Evolutionary conservation across 768 basidiomycete genomes (phyloP).

Genomic region (Boletus tomentosulus): DNA sequence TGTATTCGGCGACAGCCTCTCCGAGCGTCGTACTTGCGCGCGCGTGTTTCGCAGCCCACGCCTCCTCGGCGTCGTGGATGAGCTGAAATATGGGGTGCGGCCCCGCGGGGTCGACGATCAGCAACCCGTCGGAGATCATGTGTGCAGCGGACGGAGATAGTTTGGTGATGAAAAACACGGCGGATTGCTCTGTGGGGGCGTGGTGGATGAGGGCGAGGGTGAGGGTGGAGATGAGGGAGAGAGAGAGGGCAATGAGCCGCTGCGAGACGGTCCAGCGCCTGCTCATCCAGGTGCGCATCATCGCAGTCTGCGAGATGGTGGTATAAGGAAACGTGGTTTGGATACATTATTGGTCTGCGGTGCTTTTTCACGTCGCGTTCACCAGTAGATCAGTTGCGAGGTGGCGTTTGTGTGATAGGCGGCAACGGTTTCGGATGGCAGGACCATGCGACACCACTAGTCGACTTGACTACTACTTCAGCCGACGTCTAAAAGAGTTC

Average conservation of each 20-base stretch:
- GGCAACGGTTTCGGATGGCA: too few relatives aligned
- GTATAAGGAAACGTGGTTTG: too few relatives aligned
- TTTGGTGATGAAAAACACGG: background rate
- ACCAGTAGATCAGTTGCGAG: too few relatives aligned
- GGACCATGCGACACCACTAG: too few relatives aligned
- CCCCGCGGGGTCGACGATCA: slow-evolving; percentile 33
- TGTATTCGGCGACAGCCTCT: slow-evolving; percentile 38
- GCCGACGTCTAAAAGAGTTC: too few relatives aligned
- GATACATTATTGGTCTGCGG: too few relatives aligned
- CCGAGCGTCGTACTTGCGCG: slow-evolving; percentile 36
- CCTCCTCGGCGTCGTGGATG: slow-evolving; percentile 32
- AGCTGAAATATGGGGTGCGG: slow-evolving; percentile 45
- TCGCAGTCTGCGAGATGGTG: background rate
- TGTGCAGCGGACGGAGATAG: slow-evolving; percentile 9
- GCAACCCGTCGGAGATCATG: slow-evolving; percentile 26
- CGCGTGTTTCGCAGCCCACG: slow-evolving; percentile 34
- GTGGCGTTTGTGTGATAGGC: too few relatives aligned
- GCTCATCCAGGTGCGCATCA: background rate
- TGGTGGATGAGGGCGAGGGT: background rate
- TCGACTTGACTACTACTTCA: too few relatives aligned
- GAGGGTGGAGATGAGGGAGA: background rate
- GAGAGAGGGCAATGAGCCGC: background rate
- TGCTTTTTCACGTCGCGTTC: too few relatives aligned
- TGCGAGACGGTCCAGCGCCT: background rate
- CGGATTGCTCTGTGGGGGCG: background rate